Base-by-base conservation (phyloP, 2,329 filamentous ascomycete species). In the Neonectria coccinea region DNA sequence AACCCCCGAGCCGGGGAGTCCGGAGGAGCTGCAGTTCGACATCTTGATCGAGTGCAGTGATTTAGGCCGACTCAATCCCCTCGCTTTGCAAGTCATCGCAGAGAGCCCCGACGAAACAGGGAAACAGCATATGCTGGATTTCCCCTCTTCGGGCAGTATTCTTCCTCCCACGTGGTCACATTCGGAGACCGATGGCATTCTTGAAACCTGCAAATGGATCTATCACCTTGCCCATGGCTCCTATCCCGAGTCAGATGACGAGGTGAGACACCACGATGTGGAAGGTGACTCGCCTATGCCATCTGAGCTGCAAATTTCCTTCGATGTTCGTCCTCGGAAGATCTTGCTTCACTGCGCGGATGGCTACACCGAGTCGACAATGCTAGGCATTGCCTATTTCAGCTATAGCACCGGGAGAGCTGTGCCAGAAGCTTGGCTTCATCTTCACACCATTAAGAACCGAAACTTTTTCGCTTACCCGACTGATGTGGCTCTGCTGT, bases 401-500 rank as follows among this genome's bases (percentile, higher is more conserved):
- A 97, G 97, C 85, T 99, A 94, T 79, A 93, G 92, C 58, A 93
- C 96, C 66, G 93, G 93, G 7, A 84, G 89, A 11, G 87, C 94
- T 0, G 87, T 95, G 0, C 91, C 94, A 29, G 89, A 94, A 60
- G 94, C 96, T 9, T 98, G 94, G 94, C 84, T 98, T 10, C 86
- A 89, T 64, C 83, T 99, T 53, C 96, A 99, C 77, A 90, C 89
- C 11, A 85, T 89, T 12, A 93, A 92, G 77, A 85, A 88, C 60
- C 91, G 96, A 64, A 98, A 99, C 76, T 97, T 98, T 81, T 99
- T 99, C 76, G 94, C 96, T 0, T 98, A 98, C 72, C 91, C 92
- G 1, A 93, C 92, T 0, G 96, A 99, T 75, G 94, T 97, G 18
- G 88, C 91, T 4, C 85, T 97, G 11, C 81, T 98, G n/a, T 89